Evolutionary conservation across 23 red algal species (phyloP).

Genomic region (Gracilariopsis chorda): DNA sequence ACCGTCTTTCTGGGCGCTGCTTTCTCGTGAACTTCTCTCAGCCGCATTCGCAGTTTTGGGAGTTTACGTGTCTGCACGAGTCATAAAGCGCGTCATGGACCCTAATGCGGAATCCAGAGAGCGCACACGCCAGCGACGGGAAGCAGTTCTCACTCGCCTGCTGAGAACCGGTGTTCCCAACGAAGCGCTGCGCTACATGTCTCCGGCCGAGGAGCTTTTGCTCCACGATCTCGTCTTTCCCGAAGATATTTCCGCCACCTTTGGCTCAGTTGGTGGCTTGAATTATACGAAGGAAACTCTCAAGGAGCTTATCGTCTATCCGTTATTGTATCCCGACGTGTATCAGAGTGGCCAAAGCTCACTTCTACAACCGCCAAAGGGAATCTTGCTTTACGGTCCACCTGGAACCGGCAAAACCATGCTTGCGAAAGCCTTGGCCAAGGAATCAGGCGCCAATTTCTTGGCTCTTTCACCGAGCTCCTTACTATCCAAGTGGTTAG

Average conservation of each 20-base stretch:
- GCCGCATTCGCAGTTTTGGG: slow-evolving; percentile 52
- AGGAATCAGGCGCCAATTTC: slow-evolving; percentile 82
- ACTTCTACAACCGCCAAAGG: slow-evolving; percentile 67
- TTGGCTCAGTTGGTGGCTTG: slow-evolving; percentile 87
- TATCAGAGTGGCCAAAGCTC: slow-evolving; percentile 1
- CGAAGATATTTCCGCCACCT: slow-evolving; percentile 74
- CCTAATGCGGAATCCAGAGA: slow-evolving; percentile 51
- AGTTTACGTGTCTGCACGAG: slow-evolving; percentile 60
- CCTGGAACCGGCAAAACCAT: slow-evolving; percentile 99
- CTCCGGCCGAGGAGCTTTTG: slow-evolving; percentile 66
- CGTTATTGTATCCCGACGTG: slow-evolving; percentile 82
- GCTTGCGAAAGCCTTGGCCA: slow-evolving; percentile 93
- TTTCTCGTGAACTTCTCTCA: slow-evolving; percentile 57
- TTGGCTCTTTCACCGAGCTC: slow-evolving; percentile 76
- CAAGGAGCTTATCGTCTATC: slow-evolving; percentile 85
- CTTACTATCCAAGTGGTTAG: slow-evolving; percentile 97
- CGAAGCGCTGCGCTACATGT: slow-evolving; percentile 43
- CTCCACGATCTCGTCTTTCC: slow-evolving; percentile 92
- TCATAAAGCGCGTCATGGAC: slow-evolving; percentile 66
- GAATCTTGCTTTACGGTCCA: slow-evolving; percentile 89
- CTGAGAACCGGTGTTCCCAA: slow-evolving; percentile 52
- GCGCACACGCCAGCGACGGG: slow-evolving; percentile 7
- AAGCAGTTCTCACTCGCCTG: slow-evolving; percentile 44
- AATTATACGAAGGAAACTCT: slow-evolving; percentile 81
- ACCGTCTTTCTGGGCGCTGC: slow-evolving; percentile 29